Evolutionary conservation across 2,329 filamentous ascomycete genomes (phyloP).

Genomic region (Colletotrichum tamarilloi): DNA sequence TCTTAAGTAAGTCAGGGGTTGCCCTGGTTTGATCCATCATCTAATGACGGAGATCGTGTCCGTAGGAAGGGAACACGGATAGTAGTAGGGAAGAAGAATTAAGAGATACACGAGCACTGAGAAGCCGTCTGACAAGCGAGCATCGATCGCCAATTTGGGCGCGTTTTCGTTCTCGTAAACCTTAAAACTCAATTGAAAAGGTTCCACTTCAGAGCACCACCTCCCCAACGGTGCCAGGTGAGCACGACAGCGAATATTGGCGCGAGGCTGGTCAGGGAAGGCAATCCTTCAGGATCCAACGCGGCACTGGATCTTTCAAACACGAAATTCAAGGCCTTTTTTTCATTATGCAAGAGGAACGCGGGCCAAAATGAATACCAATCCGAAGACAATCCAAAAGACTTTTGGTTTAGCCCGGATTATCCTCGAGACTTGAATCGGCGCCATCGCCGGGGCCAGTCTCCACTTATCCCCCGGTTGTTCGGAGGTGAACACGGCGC

Average conservation of each 20-base stretch:
- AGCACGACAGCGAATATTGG: neutral
- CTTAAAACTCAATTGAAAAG: neutral
- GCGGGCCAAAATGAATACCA: neutral
- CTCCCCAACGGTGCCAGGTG: neutral
- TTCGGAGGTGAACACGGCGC: neutral
- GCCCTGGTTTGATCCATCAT: neutral
- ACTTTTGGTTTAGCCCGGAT: neutral
- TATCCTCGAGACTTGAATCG: neutral
- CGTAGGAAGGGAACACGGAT: neutral
- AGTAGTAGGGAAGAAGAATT: neutral
- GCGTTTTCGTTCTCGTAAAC: neutral
- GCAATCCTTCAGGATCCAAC: neutral
- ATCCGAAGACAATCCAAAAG: neutral
- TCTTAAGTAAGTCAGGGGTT: neutral
- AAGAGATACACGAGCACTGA: neutral
- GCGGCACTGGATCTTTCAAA: neutral
- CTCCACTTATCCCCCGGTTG: neutral
- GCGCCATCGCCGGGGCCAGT: neutral
- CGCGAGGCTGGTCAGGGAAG: neutral
- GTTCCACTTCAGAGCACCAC: neutral
- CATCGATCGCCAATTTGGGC: neutral
- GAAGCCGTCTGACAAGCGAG: neutral
- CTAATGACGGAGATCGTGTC: no score
- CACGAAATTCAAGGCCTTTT: neutral
- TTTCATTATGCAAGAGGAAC: neutral